Conservation (phyloP, 2,329 filamentous ascomycete genomes). For the Sphaerulina vaccinii region DNA sequence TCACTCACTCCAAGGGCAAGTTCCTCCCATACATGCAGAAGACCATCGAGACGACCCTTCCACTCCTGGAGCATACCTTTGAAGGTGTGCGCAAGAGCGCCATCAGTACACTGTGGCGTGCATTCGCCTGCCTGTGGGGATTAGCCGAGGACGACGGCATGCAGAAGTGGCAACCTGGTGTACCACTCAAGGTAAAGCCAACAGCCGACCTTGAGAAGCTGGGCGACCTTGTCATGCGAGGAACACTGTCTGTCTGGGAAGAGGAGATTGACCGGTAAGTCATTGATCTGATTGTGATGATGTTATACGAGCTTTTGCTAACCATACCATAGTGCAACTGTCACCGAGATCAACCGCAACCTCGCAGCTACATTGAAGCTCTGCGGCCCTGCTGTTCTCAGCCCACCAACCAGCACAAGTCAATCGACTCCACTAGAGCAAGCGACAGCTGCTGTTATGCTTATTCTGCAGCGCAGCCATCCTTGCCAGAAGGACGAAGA, state of each 20-base stretch:
- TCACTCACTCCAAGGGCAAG: slow-evolving; percentile 78
- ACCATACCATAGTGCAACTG: slow-evolving; percentile 63
- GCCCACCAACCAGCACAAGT: slow-evolving; percentile 60
- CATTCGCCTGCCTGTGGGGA: slow-evolving; percentile 86
- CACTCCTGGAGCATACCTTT: slow-evolving; percentile 82
- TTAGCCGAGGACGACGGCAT: slow-evolving; percentile 77
- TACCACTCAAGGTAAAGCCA: slow-evolving; percentile 79
- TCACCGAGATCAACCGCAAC: slow-evolving; percentile 94
- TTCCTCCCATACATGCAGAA: slow-evolving; percentile 85
- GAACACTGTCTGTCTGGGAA: slow-evolving; percentile 80
- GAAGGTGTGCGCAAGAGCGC: slow-evolving; percentile 92
- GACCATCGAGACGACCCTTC: slow-evolving; percentile 76
- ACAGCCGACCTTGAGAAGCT: slow-evolving; percentile 78
- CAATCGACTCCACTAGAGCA: slow-evolving; percentile 47
- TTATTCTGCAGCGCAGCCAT: slow-evolving; percentile 86
- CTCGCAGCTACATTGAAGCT: slow-evolving; percentile 86
- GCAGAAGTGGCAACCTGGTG: slow-evolving; percentile 82
- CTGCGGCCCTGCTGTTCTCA: slow-evolving; percentile 82
- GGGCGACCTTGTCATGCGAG: slow-evolving; percentile 78
- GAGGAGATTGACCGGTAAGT: slow-evolving; percentile 94
- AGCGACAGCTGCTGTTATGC: slow-evolving; percentile 69
- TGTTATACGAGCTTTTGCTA: slow-evolving; percentile 78
- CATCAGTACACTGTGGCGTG: slow-evolving; percentile 87
- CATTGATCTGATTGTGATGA: slow-evolving; percentile 27
- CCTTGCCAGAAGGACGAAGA: slow-evolving; percentile 89